These are phyloP conservation scores for Senna tora DNA, from an alignment of 306 rosid species.

Conservation along the genomic window DNA sequence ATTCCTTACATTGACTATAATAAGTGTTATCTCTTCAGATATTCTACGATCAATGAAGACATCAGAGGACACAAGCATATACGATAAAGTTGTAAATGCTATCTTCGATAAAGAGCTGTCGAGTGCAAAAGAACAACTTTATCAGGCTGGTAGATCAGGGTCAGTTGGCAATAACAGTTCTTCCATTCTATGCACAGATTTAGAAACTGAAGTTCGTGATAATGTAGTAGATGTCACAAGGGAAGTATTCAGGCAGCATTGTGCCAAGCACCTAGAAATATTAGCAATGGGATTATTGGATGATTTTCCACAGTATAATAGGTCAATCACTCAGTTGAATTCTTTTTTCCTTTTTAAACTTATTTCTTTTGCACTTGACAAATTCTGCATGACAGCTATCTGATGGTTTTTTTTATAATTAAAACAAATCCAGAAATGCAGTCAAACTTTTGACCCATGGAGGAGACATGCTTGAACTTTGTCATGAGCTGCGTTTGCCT, in stretches of 20 bases:
- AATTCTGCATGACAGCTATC: slow-evolving; percentile 29
- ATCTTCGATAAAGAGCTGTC: slow-evolving; percentile 77
- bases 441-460: slow-evolving; percentile 92
- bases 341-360: slow-evolving; percentile 24
- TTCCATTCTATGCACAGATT: slow-evolving; percentile 66
- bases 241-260: slow-evolving; percentile 79
- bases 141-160: slow-evolving; percentile 54
- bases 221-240: slow-evolving; percentile 68
- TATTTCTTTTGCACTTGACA: slow-evolving; percentile 26
- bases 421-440: slow-evolving; percentile 62
- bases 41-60: slow-evolving; percentile 82
- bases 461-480: slow-evolving; percentile 95
- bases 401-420: slow-evolving; percentile 24
- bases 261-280: slow-evolving; percentile 87
- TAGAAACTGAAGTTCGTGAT: slow-evolving; percentile 83
- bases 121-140: slow-evolving; percentile 58
- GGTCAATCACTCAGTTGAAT: slow-evolving; percentile 53
- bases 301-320: slow-evolving; percentile 69
- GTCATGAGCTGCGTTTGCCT: slow-evolving; percentile 86
- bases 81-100: slow-evolving; percentile 86
- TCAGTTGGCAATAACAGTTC: slow-evolving; percentile 52
- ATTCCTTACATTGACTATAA: slow-evolving; percentile 37
- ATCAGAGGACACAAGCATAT: slow-evolving; percentile 81
- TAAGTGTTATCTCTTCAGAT: slow-evolving; percentile 53
- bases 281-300: slow-evolving; percentile 72